A percentile compares a stretch with the other conserved stretches of the same genome.
phyloP scores from a whole-genome alignment of 169 alveolate genomes.

The Cystoisospora suis region DNA sequence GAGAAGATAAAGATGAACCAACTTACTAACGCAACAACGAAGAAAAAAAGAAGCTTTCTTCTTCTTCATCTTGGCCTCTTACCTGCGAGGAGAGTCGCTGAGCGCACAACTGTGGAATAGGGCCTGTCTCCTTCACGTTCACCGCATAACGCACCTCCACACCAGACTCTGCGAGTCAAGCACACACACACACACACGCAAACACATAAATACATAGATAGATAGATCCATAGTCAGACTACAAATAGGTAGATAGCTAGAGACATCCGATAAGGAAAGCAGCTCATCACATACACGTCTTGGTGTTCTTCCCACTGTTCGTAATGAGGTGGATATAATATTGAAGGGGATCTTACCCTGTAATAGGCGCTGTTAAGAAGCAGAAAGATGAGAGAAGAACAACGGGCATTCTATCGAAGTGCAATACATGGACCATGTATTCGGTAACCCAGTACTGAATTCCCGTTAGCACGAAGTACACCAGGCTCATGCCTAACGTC shows the following conservation, averaged over 20 bases:
- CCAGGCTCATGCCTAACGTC: conserved; percentile 78
- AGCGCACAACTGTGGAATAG: conserved; percentile 73
- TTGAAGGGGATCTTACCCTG: conserved; percentile 65
- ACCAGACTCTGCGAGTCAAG: conserved; percentile 73
- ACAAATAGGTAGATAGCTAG: too few relatives aligned
- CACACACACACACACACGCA: background rate
- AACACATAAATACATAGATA: background rate
- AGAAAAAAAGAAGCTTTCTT: too few relatives aligned
- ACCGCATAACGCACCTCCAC: conserved; percentile 83
- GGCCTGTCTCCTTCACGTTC: conserved; percentile 78
- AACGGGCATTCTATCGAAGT: conserved; percentile 76
- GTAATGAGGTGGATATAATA: too few relatives aligned
- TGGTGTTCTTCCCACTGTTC: too few relatives aligned
- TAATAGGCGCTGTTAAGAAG: conserved; percentile 85
- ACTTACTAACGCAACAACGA: too few relatives aligned
- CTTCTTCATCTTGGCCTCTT: too few relatives aligned
- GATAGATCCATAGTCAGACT: background rate
- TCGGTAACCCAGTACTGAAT: conserved; percentile 91
- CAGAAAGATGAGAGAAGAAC: conserved; percentile 77
- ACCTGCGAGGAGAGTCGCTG: conserved; percentile 78
- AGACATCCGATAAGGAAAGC: too few relatives aligned
- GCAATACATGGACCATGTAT: conserved; percentile 77
- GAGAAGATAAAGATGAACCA: too few relatives aligned
- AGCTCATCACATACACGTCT: too few relatives aligned
- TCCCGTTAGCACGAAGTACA: conserved; percentile 86